Evolutionary conservation across 2,329 filamentous ascomycete genomes (phyloP).

Genomic region (Graphilbum fragrans): DNA sequence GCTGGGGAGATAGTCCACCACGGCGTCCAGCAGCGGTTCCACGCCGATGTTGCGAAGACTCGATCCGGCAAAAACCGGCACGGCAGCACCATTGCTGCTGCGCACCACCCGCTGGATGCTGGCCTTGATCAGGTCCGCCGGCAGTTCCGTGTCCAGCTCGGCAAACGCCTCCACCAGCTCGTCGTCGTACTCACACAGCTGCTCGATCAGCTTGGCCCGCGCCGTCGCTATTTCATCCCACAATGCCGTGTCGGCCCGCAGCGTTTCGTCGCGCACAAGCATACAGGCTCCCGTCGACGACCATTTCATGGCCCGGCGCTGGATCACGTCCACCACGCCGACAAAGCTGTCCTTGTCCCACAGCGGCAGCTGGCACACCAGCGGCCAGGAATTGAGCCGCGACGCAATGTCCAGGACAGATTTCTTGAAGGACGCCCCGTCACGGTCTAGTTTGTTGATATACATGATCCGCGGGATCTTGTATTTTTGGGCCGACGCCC

Average conservation of each 20-base stretch:
- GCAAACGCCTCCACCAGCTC: slow-evolving; percentile 74
- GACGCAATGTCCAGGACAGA: slow-evolving; percentile 78
- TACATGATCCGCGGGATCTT: slow-evolving; percentile 72
- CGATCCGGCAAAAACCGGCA: slow-evolving; percentile 82
- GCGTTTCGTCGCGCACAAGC: slow-evolving; percentile 17
- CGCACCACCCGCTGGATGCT: slow-evolving; percentile 64
- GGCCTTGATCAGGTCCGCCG: slow-evolving; percentile 52
- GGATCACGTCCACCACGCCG: slow-evolving; percentile 75
- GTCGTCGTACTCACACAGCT: slow-evolving; percentile 82
- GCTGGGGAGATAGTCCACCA: slow-evolving; percentile 76
- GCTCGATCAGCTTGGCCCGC: slow-evolving; percentile 66
- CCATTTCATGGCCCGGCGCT: slow-evolving; percentile 66
- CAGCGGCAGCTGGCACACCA: slow-evolving; percentile 92
- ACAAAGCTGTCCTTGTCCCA: slow-evolving; percentile 66
- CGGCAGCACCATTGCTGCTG: slow-evolving; percentile 55
- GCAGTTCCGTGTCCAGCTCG: slow-evolving; percentile 63
- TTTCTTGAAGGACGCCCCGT: slow-evolving; percentile 69
- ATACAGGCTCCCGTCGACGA: slow-evolving; percentile 24
- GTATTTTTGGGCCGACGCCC: slow-evolving; percentile 79
- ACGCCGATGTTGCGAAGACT: slow-evolving; percentile 93
- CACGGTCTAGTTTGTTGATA: slow-evolving; percentile 76
- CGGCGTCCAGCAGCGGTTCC: slow-evolving; percentile 78
- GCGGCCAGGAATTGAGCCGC: slow-evolving; percentile 70
- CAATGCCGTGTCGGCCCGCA: slow-evolving; percentile 41
- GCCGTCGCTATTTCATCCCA: slow-evolving; percentile 63